Percentiles rank a stretch among this genome's conserved stretches.
Evolutionary conservation across 352 stramenopile genomes (phyloP).

Genomic region (Pythium phragmiticola): DNA sequence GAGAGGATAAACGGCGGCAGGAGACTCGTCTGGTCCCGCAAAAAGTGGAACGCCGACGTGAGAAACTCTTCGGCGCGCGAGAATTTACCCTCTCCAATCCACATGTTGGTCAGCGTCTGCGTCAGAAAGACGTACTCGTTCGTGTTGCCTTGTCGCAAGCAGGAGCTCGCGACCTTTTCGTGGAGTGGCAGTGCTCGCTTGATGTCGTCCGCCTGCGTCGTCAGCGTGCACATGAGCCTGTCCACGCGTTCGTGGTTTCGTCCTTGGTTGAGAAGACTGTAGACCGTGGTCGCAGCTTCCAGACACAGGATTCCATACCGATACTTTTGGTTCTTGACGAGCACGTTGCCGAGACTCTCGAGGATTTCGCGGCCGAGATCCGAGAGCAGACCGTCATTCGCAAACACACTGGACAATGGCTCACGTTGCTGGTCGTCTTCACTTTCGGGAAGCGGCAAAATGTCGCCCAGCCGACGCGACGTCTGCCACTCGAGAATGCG

Average conservation of each 20-base stretch:
- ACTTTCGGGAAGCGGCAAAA: constrained; percentile 17
- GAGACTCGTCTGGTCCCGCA: constrained; percentile 67
- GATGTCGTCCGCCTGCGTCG: constrained; percentile 74
- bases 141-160: constrained; percentile 74
- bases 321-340: constrained; percentile 88
- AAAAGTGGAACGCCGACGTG: constrained; percentile 55
- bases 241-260: constrained; percentile 78
- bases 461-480: constrained; percentile 23
- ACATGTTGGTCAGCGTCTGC: constrained; percentile 75
- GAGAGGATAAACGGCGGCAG: constrained; percentile 65
- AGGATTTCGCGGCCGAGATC: constrained; percentile 68
- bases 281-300: constrained; percentile 64
- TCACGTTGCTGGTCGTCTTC: constrained; percentile 24
- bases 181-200: constrained; percentile 71
- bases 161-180: constrained; percentile 70
- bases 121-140: constrained; percentile 86
- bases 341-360: constrained; percentile 69
- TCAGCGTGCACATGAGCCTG: constrained; percentile 68
- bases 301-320: constrained; percentile 79
- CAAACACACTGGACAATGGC: constrained; percentile 62
- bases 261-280: constrained; percentile 67
- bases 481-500: constrained; percentile 67
- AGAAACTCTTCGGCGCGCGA: constrained; percentile 70
- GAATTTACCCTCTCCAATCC: constrained; percentile 78
- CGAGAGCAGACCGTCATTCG: constrained; percentile 72